Percentiles rank a stretch among this genome's conserved stretches.
These are phyloP conservation scores for Xylariaceae sp. DNA, from an alignment of 2,329 filamentous ascomycete species.

Conservation along the genomic window DNA sequence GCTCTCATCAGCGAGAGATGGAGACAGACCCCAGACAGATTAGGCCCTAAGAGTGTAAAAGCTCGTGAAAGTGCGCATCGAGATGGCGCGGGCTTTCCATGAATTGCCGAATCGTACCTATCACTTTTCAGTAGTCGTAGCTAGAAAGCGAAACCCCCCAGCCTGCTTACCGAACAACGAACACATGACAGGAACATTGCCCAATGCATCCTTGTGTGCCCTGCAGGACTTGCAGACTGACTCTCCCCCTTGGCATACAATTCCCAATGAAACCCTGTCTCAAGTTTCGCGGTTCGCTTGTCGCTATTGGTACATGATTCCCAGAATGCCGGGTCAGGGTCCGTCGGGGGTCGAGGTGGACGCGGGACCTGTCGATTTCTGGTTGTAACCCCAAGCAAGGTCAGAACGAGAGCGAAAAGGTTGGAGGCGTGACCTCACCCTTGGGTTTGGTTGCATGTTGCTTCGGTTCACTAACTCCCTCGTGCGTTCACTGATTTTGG, in stretches of 20 bases:
- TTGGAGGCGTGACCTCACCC: background rate
- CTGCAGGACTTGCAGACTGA: slow-evolving; percentile 5
- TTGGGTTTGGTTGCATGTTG: background rate
- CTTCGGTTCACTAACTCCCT: background rate
- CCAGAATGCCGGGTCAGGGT: slow-evolving; percentile 13
- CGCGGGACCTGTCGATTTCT: background rate
- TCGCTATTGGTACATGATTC: slow-evolving; percentile 13
- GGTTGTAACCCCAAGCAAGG: background rate
- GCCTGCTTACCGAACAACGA: background rate
- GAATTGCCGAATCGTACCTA: background rate
- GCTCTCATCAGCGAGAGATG: too few species aligned
- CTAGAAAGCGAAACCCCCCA: background rate
- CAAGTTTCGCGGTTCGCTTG: slow-evolving; percentile 16
- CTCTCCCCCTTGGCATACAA: slow-evolving; percentile 12
- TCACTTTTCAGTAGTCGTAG: background rate
- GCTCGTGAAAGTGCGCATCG: background rate
- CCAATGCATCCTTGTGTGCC: slow-evolving; percentile 5
- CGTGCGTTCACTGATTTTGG: background rate
- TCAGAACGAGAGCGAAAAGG: background rate
- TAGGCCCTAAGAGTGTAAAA: too few species aligned
- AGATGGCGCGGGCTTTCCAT: background rate
- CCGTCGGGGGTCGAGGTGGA: background rate
- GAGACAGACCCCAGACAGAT: too few species aligned
- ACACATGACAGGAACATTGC: background rate
- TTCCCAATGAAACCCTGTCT: slow-evolving; percentile 8